Evolutionary conservation across 2,329 filamentous ascomycete species (phyloP).

Genomic region (Leptographium lundbergii): DNA sequence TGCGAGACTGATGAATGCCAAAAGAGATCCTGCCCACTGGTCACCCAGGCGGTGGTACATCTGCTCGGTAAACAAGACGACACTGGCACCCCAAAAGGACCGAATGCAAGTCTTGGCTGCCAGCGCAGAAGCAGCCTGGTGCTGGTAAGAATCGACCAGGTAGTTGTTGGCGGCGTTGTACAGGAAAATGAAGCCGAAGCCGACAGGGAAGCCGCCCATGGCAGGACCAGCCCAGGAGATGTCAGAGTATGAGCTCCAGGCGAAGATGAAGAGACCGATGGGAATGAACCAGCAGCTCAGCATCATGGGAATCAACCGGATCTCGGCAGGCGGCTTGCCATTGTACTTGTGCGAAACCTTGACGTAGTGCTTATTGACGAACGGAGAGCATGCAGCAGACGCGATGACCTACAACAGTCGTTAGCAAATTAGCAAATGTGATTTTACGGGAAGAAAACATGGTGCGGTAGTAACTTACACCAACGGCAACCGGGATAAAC

Average conservation of each 20-base stretch:
- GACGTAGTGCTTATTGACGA: constrained; percentile 75
- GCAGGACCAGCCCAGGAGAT: constrained; percentile 61
- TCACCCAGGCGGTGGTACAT: constrained; percentile 64
- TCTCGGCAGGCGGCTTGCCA: constrained; percentile 65
- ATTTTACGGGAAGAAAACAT: too few species aligned
- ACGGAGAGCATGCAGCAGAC: constrained; percentile 53
- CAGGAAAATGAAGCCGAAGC: constrained; percentile 73
- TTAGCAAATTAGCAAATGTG: background rate
- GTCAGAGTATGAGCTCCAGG: constrained; percentile 49
- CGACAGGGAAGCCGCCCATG: constrained; percentile 58
- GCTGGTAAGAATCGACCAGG: constrained; percentile 50
- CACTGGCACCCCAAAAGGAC: constrained; percentile 66
- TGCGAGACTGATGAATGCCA: constrained; percentile 61
- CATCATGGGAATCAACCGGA: constrained; percentile 75
- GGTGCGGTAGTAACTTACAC: constrained; percentile 18
- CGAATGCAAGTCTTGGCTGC: constrained; percentile 73
- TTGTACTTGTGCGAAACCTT: constrained; percentile 47
- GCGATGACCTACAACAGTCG: constrained; percentile 31
- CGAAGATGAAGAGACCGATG: constrained; percentile 35
- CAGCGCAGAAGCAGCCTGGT: constrained; percentile 67
- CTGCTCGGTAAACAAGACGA: constrained; percentile 69
- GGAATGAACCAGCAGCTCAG: constrained; percentile 58
- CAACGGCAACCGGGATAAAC: constrained; percentile 74
- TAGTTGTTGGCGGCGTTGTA: constrained; percentile 73
- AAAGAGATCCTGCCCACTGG: constrained; percentile 62